Base-by-base conservation (phyloP, 1,139 yeast species). In the Groenewaldozyma sp. region DNA sequence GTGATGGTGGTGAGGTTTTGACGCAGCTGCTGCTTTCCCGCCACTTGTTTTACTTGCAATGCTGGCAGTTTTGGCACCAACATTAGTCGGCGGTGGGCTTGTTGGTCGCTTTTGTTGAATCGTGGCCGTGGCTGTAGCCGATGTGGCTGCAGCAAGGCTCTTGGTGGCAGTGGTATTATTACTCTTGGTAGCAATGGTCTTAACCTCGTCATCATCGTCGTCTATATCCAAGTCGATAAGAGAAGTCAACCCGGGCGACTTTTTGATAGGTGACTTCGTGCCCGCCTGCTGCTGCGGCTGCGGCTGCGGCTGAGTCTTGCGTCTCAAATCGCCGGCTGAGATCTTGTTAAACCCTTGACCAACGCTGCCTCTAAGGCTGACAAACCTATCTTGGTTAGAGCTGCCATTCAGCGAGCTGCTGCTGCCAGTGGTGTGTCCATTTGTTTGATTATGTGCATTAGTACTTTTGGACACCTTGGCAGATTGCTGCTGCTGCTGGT, bases 261-360 rank as follows among this genome's bases (percentile, higher is more conserved):
- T 22, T 18, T 29, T 29, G 20, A 18, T 18, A 7, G 33, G 33
- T 21, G 33, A 29, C 19, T 14, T 29, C 5, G 22, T 18, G 10
- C 33, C 11, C 7, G 33, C 33, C 11, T 17, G 33, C n/a, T 29
- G 17, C 19, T 18, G 33, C 33, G 7, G 31, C n/a, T 27, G 31
- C n/a, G 6, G 31, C n/a, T 27, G 31, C 16, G 6, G 31, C n/a
- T 27, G 31, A 5, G 13, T 19, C 19, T 29, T 29, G 20, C 33
- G 33, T 29, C 33, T 29, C 9, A 29, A n/a, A 18, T 29, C 38
- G 7, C 14, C 38, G 6, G 16, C 27, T 11, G 34, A 42, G 17
- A 43, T 24, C 34, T 45, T 46, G 24, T 34, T 40, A 28, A 47
- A 47, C 19, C 50, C 50, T 17, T 37, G 35, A 11, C 33, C 35